Evolutionary conservation across 257 asterid species (phyloP).

Genomic region (Fraxinus excelsior): DNA sequence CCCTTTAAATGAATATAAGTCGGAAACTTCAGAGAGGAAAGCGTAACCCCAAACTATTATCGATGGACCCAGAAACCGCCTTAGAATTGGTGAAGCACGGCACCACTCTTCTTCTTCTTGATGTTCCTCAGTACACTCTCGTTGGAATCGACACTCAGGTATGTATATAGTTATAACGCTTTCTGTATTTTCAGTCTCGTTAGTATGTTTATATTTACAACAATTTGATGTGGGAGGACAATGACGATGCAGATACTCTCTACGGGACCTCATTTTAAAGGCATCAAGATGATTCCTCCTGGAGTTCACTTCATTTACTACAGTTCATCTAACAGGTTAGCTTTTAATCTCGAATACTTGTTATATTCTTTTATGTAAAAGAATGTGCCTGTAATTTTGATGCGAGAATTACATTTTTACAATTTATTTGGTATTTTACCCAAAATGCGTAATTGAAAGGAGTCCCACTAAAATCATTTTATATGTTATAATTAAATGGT

Average conservation of each 20-base stretch:
- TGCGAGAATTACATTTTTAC: background rate
- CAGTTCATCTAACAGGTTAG: conserved; percentile 71
- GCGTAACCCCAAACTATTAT: background rate
- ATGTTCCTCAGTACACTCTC: conserved; percentile 80
- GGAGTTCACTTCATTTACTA: conserved; percentile 82
- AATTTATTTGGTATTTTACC: background rate
- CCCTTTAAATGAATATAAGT: too few species aligned
- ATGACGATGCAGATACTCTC: conserved; percentile 59
- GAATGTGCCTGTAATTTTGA: background rate
- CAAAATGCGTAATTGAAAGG: background rate
- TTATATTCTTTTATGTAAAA: background rate
- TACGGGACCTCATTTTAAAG: conserved; percentile 84
- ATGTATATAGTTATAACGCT: background rate
- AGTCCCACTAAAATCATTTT: background rate
- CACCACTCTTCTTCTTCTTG: conserved; percentile 69
- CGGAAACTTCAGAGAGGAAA: too few species aligned
- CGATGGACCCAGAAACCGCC: conserved; percentile 77
- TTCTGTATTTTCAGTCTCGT: background rate
- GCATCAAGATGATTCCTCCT: conserved; percentile 93
- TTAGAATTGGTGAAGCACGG: conserved; percentile 68
- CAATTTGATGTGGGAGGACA: background rate
- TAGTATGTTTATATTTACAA: background rate
- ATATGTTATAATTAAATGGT: background rate
- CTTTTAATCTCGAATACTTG: conserved; percentile 8
- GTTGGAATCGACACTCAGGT: conserved; percentile 92